These are phyloP conservation scores for Ophiostoma populinum DNA, from an alignment of 2,329 filamentous ascomycete genomes.

Conservation along the genomic window DNA sequence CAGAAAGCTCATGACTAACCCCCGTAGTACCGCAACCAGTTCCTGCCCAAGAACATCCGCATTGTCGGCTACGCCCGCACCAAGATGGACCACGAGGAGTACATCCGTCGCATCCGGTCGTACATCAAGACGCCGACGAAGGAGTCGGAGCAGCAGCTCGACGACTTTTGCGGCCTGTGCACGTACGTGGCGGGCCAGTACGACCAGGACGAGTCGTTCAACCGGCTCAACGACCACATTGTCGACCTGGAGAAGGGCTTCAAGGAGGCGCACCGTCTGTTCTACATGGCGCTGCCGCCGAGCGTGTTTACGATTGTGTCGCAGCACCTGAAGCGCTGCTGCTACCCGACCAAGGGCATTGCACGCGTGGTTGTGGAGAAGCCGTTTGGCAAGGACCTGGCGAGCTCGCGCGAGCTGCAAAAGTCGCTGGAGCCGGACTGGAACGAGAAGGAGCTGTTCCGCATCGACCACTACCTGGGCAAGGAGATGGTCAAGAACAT, in stretches of 20 bases:
- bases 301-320: conserved; percentile 97
- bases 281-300: conserved; percentile 97
- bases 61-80: conserved; percentile 98
- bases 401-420: conserved; percentile 84
- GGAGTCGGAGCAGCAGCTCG: conserved; percentile 87
- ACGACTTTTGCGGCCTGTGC: conserved; percentile 77
- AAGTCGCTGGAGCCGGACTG: conserved; percentile 92
- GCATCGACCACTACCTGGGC: conserved; percentile 97
- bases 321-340: conserved; percentile 91
- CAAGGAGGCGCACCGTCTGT: conserved; percentile 76
- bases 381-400: conserved; percentile 94
- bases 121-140: conserved; percentile 99
- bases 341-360: conserved; percentile 82
- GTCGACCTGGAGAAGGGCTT: conserved; percentile 68
- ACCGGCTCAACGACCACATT: conserved; percentile 69
- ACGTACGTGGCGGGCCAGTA: conserved; percentile 95
- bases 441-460: conserved; percentile 97
- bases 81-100: conserved; percentile 97
- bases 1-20: not conserved
- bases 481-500: conserved; percentile 99
- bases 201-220: conserved; percentile 89
- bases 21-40: conserved; percentile 85
- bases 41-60: conserved; percentile 88
- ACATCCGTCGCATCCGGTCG: conserved; percentile 81
- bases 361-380: conserved; percentile 97